These are phyloP conservation scores for Termitomyces heimii DNA, from an alignment of 768 basidiomycete genomes.

Conservation along the genomic window DNA sequence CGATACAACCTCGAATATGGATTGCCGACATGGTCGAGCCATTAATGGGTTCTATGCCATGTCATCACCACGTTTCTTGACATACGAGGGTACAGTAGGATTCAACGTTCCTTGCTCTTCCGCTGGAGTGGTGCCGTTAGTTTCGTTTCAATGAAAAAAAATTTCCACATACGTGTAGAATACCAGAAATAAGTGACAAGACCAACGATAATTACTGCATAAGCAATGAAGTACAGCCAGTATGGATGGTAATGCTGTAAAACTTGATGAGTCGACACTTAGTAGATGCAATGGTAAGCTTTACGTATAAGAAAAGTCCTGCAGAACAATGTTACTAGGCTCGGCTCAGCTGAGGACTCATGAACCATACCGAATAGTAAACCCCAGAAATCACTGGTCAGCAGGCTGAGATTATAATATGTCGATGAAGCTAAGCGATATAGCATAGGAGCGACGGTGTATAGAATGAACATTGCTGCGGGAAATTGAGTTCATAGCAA, in stretches of 20 bases:
- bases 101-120: slow-evolving; percentile 19
- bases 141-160: not conserved
- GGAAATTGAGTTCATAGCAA: not conserved
- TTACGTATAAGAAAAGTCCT: slow-evolving; percentile 49
- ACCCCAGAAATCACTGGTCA: slow-evolving; percentile 88
- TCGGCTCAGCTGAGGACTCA: not conserved
- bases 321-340: not conserved
- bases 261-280: not conserved
- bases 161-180: slow-evolving; percentile 59
- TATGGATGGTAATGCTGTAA: slow-evolving; percentile 71
- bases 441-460: slow-evolving; percentile 79
- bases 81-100: slow-evolving; percentile 17
- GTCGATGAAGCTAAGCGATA: slow-evolving; percentile 84
- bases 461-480: slow-evolving; percentile 76
- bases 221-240: slow-evolving; percentile 88
- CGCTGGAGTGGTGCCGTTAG: slow-evolving; percentile 10
- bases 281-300: not conserved
- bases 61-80: slow-evolving; percentile 15
- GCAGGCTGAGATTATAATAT: slow-evolving; percentile 78
- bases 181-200: slow-evolving; percentile 85
- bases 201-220: slow-evolving; percentile 61
- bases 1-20: not conserved
- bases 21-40: not conserved
- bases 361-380: slow-evolving; percentile 60
- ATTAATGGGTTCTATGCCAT: slow-evolving; percentile 5